Conservation (phyloP, 257 asterid species). For the Henckelia pumila region DNA sequence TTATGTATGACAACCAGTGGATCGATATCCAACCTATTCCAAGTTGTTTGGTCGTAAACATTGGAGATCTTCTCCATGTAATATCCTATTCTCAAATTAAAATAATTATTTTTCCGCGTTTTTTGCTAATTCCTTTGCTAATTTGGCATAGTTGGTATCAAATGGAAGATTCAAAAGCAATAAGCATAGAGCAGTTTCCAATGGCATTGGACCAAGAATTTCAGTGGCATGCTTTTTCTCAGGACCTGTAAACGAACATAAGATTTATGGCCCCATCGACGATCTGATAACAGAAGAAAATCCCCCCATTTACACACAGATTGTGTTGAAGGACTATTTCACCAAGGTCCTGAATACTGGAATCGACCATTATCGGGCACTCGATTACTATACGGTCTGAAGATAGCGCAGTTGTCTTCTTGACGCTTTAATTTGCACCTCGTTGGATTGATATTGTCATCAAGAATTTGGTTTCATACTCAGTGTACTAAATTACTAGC, state of each 20-base stretch:
- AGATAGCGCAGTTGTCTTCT: too few relatives aligned
- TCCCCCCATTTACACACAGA: conserved; percentile 40
- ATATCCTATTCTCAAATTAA: neutral
- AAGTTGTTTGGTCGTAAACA: conserved; percentile 34
- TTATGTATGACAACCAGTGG: conserved; percentile 32
- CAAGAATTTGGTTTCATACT: too few relatives aligned
- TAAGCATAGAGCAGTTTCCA: conserved; percentile 43
- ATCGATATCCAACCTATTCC: conserved; percentile 27
- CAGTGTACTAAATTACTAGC: too few relatives aligned
- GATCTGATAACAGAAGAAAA: conserved; percentile 45
- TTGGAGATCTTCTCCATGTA: conserved; percentile 44
- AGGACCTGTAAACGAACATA: conserved; percentile 8
- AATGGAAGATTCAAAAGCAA: conserved; percentile 43
- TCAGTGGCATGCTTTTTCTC: conserved; percentile 46
- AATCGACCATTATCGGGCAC: conserved; percentile 29
- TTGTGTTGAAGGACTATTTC: conserved; percentile 28
- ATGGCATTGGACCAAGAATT: conserved; percentile 41
- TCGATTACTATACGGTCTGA: conserved; percentile 37
- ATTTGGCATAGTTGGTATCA: conserved; percentile 34
- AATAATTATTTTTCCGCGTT: neutral
- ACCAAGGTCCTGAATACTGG: conserved; percentile 27
- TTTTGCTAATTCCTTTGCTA: neutral
- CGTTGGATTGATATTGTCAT: neutral
- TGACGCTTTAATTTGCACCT: neutral
- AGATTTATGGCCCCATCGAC: conserved; percentile 41